phyloP scores from a whole-genome alignment of 2,329 filamentous ascomycete species.

The Dactylellina drechsleri region DNA sequence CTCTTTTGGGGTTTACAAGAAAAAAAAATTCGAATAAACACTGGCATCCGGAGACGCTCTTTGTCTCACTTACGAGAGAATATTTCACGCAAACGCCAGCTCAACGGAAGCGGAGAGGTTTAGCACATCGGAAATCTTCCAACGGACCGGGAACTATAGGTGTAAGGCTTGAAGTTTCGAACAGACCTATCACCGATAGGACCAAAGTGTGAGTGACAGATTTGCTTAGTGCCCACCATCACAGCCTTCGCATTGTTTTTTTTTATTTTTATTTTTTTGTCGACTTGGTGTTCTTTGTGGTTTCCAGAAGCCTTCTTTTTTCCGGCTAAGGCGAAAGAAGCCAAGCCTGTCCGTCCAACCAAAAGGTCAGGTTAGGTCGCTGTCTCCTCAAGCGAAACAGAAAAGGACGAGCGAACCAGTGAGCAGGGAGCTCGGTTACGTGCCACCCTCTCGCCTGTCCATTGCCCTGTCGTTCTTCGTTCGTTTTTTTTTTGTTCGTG shows the following conservation, averaged over 20 bases:
- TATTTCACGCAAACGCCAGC: conserved; percentile 30
- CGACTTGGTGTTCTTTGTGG: conserved; percentile 27
- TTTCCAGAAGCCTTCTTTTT: conserved; percentile 52
- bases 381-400: conserved; percentile 51
- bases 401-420: conserved; percentile 52
- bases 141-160: conserved; percentile 14
- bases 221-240: conserved; percentile 30
- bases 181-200: conserved; percentile 29
- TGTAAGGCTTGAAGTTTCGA: conserved; percentile 30
- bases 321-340: conserved; percentile 53
- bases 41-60: conserved; percentile 33
- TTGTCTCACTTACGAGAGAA: conserved; percentile 31
- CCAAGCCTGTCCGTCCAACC: conserved; percentile 53
- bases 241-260: conserved; percentile 9
- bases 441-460: conserved; percentile 54
- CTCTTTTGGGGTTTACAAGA: conserved; percentile 21
- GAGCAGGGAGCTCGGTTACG: conserved; percentile 55
- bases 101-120: conserved; percentile 25
- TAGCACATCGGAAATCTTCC: not conserved
- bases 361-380: conserved; percentile 50
- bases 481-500: conserved; percentile 47
- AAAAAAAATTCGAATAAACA: conserved; percentile 18
- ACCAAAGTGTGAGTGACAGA: conserved; percentile 45
- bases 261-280: conserved; percentile 11
- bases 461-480: conserved; percentile 48